phyloP scores from a whole-genome alignment of 768 basidiomycete genomes.

The Trametes sanguinea region DNA sequence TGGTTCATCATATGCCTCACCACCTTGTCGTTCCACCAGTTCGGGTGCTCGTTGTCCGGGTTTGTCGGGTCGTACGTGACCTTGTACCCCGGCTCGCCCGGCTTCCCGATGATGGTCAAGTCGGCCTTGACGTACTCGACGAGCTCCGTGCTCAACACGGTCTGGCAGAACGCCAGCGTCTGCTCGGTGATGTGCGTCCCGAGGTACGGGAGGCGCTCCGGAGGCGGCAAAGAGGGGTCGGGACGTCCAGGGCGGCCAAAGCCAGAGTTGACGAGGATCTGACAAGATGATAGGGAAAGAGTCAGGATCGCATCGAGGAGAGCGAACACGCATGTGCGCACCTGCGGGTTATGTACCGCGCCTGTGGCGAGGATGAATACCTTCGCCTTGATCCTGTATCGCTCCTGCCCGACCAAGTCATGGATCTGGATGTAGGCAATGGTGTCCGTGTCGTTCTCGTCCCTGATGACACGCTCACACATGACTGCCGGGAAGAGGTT shows the following conservation, averaged over 20 bases:
- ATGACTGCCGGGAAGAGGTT: slow-evolving; percentile 23
- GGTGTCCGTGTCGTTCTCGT: not conserved
- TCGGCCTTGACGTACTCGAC: slow-evolving; percentile 12
- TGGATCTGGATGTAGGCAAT: not conserved
- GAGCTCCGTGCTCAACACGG: slow-evolving; percentile 18
- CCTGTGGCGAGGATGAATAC: slow-evolving; percentile 26
- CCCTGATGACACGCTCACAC: slow-evolving; percentile 19
- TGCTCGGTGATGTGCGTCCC: slow-evolving; percentile 29
- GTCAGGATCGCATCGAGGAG: not conserved
- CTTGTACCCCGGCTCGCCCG: not conserved
- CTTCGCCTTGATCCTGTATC: slow-evolving; percentile 11
- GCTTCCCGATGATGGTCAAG: not conserved
- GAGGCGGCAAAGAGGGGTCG: not conserved
- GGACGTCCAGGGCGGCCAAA: not conserved
- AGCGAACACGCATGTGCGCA: not conserved
- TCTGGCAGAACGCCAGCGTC: slow-evolving; percentile 30
- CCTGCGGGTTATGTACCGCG: slow-evolving; percentile 25
- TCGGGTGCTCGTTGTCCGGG: slow-evolving; percentile 5
- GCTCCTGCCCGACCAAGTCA: not conserved
- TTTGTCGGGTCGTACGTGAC: not conserved
- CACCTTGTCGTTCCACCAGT: slow-evolving; percentile 28
- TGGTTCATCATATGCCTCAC: slow-evolving; percentile 18
- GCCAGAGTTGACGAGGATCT: slow-evolving; percentile 26
- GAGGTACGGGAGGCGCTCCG: slow-evolving; percentile 4
- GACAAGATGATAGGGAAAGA: not conserved